phyloP scores from a whole-genome alignment of 1,284 basidiomycete species.

The Ustilago esculenta region DNA sequence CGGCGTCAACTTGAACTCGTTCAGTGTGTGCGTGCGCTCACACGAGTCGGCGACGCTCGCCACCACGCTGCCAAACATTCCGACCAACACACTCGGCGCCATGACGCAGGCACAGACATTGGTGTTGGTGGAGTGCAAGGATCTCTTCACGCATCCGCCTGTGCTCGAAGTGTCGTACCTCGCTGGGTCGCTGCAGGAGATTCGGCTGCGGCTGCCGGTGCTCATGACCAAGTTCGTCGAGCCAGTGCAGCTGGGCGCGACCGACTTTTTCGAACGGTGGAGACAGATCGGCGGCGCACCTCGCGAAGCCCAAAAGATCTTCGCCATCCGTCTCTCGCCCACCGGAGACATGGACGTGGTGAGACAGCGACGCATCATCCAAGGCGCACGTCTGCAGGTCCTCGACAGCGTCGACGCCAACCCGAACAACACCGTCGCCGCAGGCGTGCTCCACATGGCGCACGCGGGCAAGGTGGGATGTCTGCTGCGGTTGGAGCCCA shows the following conservation, averaged over 20 bases:
- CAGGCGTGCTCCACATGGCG: conserved; percentile 89
- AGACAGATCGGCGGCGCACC: conserved; percentile 91
- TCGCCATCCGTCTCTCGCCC: conserved; percentile 76
- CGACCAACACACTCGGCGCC: conserved; percentile 78
- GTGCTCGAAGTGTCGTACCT: conserved; percentile 89
- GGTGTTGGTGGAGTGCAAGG: conserved; percentile 92
- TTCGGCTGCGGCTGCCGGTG: conserved; percentile 85
- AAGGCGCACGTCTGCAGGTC: conserved; percentile 79
- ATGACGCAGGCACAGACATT: conserved; percentile 91
- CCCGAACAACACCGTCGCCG: conserved; percentile 83
- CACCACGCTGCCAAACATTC: conserved; percentile 87
- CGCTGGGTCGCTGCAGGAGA: conserved; percentile 86
- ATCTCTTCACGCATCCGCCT: conserved; percentile 80
- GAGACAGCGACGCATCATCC: conserved; percentile 79
- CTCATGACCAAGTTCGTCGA: conserved; percentile 92
- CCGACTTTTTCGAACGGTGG: conserved; percentile 98
- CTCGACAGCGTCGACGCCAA: conserved; percentile 74
- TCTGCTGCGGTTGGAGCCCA: conserved; percentile 90
- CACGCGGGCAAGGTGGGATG: conserved; percentile 92
- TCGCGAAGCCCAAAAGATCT: conserved; percentile 87
- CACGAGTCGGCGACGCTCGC: conserved; percentile 77
- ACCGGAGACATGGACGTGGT: conserved; percentile 77
- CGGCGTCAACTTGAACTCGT: conserved; percentile 82
- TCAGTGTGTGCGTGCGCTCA: conserved; percentile 80
- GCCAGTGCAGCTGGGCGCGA: conserved; percentile 81